Evolutionary conservation across 75 land plant genomes (phyloP), one percentile per base, ranked within the genome.

Genomic region (Sequoiadendron giganteum): DNA sequence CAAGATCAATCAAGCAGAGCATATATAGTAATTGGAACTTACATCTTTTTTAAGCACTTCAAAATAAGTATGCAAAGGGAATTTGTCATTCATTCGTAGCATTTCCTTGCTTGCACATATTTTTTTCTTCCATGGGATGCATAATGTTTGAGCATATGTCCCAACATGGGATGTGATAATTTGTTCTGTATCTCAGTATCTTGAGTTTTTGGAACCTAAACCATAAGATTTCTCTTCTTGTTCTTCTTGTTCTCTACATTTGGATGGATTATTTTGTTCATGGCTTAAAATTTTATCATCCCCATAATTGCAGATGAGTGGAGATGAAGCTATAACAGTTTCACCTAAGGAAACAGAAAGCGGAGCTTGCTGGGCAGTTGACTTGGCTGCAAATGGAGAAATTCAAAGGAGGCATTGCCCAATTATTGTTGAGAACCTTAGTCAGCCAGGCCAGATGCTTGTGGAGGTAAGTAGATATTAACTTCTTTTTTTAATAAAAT

Each of bases 311-410:
- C 84, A 81, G 84, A 45, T 81, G 28, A 42, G 45, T 81, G 48
- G 52, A 81, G 47, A 81, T 45, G 86, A 55, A 32, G 11, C 72
- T 40, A 70, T 79, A 16, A 21, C 56, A 30, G 34, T 79, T 45
- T 15, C 25, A 30, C 70, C 61, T 21, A 79, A 79, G 86, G 85
- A 73, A 49, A 15, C 86, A 34, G 90, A 90, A 84, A 89, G 82
- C 86, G 94, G 95, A 68, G 94, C 93, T 39, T 94, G 97, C 39
- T 96, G 98, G 98, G 96, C 95, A 65, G 90, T 91, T 87, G 96
- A 96, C 85, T 82, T 94, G 40, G 93, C 88, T 13, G 94, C 90
- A 49, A 9, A 81, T 81, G 90, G 90, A 28, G 56, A 90, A 30
- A 87, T 86, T 19, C 91, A 93, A 79, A 85, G 94, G 25, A 90